Percentiles rank a stretch among this genome's conserved stretches.
These are phyloP conservation scores for Orbilia javanica DNA, from an alignment of 2,329 filamentous ascomycete species.

Conservation along the genomic window DNA sequence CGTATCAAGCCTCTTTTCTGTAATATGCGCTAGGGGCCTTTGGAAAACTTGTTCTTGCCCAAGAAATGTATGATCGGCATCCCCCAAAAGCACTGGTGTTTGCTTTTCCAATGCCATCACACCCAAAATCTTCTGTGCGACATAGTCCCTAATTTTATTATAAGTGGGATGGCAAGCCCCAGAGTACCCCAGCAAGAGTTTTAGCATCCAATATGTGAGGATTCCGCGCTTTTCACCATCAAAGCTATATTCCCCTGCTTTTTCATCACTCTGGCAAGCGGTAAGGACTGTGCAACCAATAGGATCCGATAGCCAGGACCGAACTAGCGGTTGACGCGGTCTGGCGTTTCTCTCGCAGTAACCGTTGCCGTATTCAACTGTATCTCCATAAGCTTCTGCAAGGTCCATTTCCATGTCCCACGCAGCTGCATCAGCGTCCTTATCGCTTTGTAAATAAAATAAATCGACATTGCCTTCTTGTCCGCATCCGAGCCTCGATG, in stretches of 20 bases:
- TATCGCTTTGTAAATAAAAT: neutral
- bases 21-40: neutral
- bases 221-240: conserved; percentile 11
- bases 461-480: neutral
- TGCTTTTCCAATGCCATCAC: conserved; percentile 25
- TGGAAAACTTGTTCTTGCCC: conserved; percentile 27
- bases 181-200: neutral
- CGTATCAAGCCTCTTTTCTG: neutral
- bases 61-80: conserved; percentile 26
- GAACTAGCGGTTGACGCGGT: too few species aligned
- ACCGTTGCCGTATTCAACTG: neutral
- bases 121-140: too few species aligned
- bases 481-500: neutral
- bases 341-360: neutral
- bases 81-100: conserved; percentile 30
- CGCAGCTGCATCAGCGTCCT: neutral
- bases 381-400: neutral
- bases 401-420: too few species aligned
- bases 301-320: conserved; percentile 31
- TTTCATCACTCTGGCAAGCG: conserved; percentile 33
- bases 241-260: conserved; percentile 9
- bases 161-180: neutral
- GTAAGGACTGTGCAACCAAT: conserved; percentile 38
- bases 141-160: conserved; percentile 4
- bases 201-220: conserved; percentile 37